A percentile compares a stretch with the other conserved stretches of the same genome.
Conservation (phyloP, 192 early-diverging fungal genomes). For the Jimgerdemannia lactiflua region DNA sequence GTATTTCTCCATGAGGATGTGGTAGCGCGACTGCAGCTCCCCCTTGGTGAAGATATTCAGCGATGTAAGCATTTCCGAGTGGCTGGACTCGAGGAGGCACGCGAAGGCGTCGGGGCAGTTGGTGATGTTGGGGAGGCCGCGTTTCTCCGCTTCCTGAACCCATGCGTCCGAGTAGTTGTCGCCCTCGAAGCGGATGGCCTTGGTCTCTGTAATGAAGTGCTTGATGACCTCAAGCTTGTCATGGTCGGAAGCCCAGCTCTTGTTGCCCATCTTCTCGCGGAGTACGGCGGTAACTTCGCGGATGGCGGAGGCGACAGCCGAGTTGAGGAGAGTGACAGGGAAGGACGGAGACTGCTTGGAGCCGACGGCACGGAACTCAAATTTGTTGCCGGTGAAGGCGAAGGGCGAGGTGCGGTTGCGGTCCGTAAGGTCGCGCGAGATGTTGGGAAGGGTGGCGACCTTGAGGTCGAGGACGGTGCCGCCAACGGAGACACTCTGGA, state of each 20-base stretch:
- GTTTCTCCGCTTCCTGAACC: constrained; percentile 87
- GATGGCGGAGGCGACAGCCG: constrained; percentile 85
- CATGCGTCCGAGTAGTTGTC: constrained; percentile 98
- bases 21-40: constrained; percentile 91
- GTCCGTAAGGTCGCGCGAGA: constrained; percentile 96
- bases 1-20: constrained; percentile 97
- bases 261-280: constrained; percentile 78
- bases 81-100: constrained; percentile 66
- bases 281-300: constrained; percentile 71
- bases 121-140: constrained; percentile 96
- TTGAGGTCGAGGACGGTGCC: constrained; percentile 96
- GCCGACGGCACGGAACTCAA: constrained; percentile 99
- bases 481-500: constrained; percentile 90
- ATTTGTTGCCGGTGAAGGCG: constrained; percentile 99
- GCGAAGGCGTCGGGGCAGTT: constrained; percentile 88
- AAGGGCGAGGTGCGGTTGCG: constrained; percentile 99
- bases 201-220: constrained; percentile 75
- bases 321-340: constrained; percentile 92
- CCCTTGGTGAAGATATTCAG: constrained; percentile 81
- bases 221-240: constrained; percentile 91
- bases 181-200: constrained; percentile 93
- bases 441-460: constrained; percentile 87
- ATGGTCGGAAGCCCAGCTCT: constrained; percentile 72
- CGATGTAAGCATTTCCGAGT: constrained; percentile 74
- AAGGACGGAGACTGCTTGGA: constrained; percentile 98